A percentile compares a stretch with the other conserved stretches of the same genome.
Evolutionary conservation across 345 rosid species (phyloP).

Genomic region (Theobroma cacao): DNA sequence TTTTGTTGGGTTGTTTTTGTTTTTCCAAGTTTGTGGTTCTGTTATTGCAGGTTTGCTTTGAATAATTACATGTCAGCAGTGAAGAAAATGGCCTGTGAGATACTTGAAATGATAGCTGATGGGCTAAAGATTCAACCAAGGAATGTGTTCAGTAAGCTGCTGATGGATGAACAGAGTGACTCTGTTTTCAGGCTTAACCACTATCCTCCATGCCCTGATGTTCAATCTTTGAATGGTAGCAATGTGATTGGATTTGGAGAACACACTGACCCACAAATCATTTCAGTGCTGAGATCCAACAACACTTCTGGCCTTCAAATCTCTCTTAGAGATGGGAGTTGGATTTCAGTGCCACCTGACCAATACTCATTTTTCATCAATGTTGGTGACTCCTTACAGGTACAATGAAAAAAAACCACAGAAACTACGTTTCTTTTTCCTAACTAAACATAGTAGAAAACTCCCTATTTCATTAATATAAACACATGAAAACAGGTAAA

Average conservation of each 20-base stretch:
- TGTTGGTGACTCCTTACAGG: conserved; percentile 89
- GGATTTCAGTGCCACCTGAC: conserved; percentile 84
- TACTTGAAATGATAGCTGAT: conserved; percentile 71
- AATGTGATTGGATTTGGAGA: conserved; percentile 75
- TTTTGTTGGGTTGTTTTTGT: not conserved
- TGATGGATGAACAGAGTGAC: conserved; percentile 67
- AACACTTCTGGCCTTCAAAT: conserved; percentile 86
- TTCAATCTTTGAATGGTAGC: conserved; percentile 13
- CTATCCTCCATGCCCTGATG: conserved; percentile 56
- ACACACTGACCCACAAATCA: conserved; percentile 90
- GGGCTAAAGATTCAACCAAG: conserved; percentile 59
- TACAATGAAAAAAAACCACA: not conserved
- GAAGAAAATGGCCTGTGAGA: conserved; percentile 59
- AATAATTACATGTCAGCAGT: conserved; percentile 57
- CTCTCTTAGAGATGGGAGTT: conserved; percentile 51
- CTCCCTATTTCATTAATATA: not conserved
- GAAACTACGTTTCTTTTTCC: no score
- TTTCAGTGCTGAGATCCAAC: conserved; percentile 79
- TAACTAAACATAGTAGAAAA: not conserved
- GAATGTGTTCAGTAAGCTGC: conserved; percentile 59
- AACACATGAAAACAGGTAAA: not conserved
- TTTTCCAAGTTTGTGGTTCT: not conserved
- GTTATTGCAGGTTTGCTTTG: conserved; percentile 48
- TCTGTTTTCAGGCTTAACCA: conserved; percentile 74
- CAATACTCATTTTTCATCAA: conserved; percentile 72